Conservation (phyloP, 164 flowering plant genomes). For the Berberis vulgaris region DNA sequence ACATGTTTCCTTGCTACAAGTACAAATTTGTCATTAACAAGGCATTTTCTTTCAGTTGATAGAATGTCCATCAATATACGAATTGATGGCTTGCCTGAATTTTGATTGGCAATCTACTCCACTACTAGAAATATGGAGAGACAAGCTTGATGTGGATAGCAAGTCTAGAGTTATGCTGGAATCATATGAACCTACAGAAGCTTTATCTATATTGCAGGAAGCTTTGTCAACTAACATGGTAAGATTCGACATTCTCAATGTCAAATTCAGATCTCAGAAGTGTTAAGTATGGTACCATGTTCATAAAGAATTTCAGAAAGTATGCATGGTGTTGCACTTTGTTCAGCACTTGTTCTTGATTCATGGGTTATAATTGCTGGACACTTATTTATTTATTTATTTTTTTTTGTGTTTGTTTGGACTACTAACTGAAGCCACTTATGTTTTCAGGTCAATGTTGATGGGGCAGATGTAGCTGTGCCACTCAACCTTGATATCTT, state of each 20-base stretch:
- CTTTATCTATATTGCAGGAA: constrained; percentile 44
- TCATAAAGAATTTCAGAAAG: no score
- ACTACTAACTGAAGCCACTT: not conserved
- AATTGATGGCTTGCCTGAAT: constrained; percentile 72
- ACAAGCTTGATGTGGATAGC: constrained; percentile 37
- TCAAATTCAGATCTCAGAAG: not conserved
- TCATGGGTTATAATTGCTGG: not conserved
- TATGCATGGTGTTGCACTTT: no score
- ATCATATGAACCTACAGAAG: constrained; percentile 59
- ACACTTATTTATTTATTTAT: no score
- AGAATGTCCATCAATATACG: constrained; percentile 95
- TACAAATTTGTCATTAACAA: not conserved
- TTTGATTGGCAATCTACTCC: constrained; percentile 70
- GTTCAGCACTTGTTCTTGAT: not conserved
- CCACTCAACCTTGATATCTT: constrained; percentile 77
- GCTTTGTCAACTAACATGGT: constrained; percentile 75
- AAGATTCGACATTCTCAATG: constrained; percentile 12
- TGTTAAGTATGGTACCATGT: no score
- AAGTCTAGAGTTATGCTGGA: constrained; percentile 41
- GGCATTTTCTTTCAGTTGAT: constrained; percentile 61
- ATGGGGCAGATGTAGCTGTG: constrained; percentile 48
- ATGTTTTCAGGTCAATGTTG: constrained; percentile 46
- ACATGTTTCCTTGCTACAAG: no score
- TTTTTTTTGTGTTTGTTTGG: constrained; percentile 1
- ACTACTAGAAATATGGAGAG: constrained; percentile 72